Evolutionary conservation across 768 basidiomycete species (phyloP), one percentile per base, ranked within the genome.

Genomic region (Dictyophora rubrovolvata): DNA sequence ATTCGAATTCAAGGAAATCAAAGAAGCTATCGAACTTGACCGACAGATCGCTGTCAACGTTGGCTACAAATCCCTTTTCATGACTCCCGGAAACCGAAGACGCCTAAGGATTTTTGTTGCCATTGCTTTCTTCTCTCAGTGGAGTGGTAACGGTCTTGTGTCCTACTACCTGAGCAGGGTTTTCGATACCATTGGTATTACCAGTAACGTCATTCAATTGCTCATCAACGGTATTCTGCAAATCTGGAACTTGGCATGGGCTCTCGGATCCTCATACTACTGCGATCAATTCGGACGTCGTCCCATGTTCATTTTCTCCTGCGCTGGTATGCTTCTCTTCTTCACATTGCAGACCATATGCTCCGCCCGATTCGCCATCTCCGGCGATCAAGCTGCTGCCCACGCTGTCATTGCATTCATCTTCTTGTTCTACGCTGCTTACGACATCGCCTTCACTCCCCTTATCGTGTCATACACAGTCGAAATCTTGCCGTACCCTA

Each of bases 191-290:
- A 65, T 72, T 51, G 73, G 73, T 36, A 68, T 73, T 62, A 69
- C 65, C 11, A 57, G 60, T 53, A 58, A 66, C 17, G 52, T 53
- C 34, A 63, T 62, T 3, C 78, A 91, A 75, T 82, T 89, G 52
- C 80, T 89, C 69, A 87, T 93, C 75, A 91, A 91, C 70, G 89
- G 85, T 70, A 84, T 90, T 68, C 79, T 92, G 48, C 87, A 87
- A 69, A 84, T 88, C 64, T 91, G 85, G 85, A 92, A 89, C 72
- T 73, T 91, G 64, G 67, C 67, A 60, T 84, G 83, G 75, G 83
- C 84, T 0, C 63, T 82, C 42, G 60, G 66, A 1, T 85, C 86
- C 12, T 77, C 86, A 11, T 72, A 79, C 62, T 68, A 81, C 67
- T 81, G 83, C 65, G 84, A 94, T 61, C 77, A 72, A 60, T 69